phyloP scores from a whole-genome alignment of 1,139 yeast genomes.

The Lodderomyces parapsilosis region DNA sequence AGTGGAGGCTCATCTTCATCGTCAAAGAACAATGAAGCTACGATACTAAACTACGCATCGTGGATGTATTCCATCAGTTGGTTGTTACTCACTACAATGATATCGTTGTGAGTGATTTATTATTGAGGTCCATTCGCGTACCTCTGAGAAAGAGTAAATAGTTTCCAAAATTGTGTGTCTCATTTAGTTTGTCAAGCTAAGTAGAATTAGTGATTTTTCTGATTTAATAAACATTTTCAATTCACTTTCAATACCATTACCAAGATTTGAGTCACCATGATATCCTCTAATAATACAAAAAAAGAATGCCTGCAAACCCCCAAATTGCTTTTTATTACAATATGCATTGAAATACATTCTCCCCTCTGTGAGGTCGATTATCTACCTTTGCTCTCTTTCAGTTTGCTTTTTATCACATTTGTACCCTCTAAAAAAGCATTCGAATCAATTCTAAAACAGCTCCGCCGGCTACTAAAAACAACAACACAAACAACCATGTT shows the following conservation, averaged over 20 bases:
- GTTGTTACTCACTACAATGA: not conserved
- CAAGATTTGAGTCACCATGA: not conserved
- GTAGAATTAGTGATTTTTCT: too few relatives aligned
- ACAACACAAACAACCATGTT: constrained; percentile 59
- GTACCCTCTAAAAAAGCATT: constrained; percentile 37
- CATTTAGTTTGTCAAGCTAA: too few relatives aligned
- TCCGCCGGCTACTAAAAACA: constrained; percentile 79
- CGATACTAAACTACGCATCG: not conserved
- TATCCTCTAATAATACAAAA: not conserved
- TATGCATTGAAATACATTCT: too few relatives aligned
- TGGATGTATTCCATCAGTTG: not conserved
- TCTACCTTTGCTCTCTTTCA: not conserved
- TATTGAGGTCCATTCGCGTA: too few relatives aligned
- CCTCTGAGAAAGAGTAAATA: too few relatives aligned
- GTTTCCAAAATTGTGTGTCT: too few relatives aligned
- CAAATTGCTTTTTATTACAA: not conserved
- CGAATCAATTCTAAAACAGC: constrained; percentile 70
- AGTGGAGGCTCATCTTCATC: not conserved
- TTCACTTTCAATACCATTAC: too few relatives aligned
- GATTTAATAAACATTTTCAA: too few relatives aligned
- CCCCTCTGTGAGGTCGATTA: not conserved
- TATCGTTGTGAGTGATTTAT: too few relatives aligned
- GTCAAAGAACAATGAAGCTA: not conserved
- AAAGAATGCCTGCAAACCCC: not conserved
- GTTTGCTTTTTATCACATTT: not conserved